phyloP scores from a whole-genome alignment of 129 eudicot genomes.

The Arctium minus region DNA sequence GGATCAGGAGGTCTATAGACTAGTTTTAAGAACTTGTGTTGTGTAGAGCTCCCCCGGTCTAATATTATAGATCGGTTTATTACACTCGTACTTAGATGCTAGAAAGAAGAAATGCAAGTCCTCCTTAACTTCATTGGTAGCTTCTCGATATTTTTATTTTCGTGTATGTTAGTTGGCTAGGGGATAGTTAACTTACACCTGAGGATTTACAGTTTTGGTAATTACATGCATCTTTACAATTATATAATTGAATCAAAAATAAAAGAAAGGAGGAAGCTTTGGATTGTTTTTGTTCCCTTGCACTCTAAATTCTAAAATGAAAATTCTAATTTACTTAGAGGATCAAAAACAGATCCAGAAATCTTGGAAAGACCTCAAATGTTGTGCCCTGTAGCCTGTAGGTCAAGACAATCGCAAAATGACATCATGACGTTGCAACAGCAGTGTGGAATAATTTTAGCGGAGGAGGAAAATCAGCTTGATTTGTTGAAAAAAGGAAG shows the following conservation, averaged over 20 bases:
- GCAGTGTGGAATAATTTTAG: background rate
- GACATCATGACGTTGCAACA: background rate
- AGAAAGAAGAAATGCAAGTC: background rate
- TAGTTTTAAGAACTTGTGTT: background rate
- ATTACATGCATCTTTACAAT: background rate
- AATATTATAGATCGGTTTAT: background rate
- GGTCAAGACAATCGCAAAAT: background rate
- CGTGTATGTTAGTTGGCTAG: background rate
- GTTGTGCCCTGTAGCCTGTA: background rate
- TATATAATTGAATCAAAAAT: background rate
- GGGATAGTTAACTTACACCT: background rate
- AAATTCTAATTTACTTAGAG: background rate
- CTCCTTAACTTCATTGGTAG: conserved; percentile 4
- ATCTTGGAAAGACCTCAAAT: background rate
- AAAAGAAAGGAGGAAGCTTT: background rate
- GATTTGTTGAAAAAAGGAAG: background rate
- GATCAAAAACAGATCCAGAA: background rate
- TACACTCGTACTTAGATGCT: background rate
- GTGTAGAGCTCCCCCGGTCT: background rate
- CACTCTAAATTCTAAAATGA: background rate
- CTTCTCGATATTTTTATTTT: background rate
- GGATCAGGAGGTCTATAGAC: background rate
- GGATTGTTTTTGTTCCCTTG: background rate
- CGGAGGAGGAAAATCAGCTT: background rate
- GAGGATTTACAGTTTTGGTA: background rate